Percentiles rank a stretch among this genome's conserved stretches.
Conservation (phyloP, 352 stramenopile species). For the Salisapilia sapeloensis region DNA sequence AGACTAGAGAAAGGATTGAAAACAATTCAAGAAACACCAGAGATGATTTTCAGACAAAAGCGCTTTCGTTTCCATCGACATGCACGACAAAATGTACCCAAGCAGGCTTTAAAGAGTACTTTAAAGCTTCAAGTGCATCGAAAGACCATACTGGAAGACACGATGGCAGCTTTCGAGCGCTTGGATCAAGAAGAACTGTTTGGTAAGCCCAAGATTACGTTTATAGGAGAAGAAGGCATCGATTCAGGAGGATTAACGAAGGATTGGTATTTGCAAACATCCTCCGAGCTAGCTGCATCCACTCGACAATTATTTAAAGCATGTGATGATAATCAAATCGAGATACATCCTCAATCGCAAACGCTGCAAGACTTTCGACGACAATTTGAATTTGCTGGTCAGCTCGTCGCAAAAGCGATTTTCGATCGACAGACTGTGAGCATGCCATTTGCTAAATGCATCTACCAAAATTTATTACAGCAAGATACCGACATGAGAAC, state of each 20-base stretch:
- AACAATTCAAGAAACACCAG: conserved; percentile 39
- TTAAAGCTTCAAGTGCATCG: conserved; percentile 30
- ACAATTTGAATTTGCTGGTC: conserved; percentile 50
- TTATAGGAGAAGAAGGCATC: conserved; percentile 69
- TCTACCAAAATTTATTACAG: conserved; percentile 60
- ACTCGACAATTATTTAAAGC: conserved; percentile 22
- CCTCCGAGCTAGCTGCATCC: conserved; percentile 18
- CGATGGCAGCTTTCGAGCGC: conserved; percentile 25
- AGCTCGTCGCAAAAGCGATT: conserved; percentile 71
- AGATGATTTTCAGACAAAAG: conserved; percentile 75
- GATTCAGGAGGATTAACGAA: conserved; percentile 81
- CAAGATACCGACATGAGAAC: conserved; percentile 25
- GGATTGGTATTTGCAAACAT: conserved; percentile 78
- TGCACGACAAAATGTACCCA: conserved; percentile 14
- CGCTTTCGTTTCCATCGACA: conserved; percentile 74
- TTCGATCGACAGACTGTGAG: conserved; percentile 75
- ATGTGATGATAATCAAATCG: conserved; percentile 30
- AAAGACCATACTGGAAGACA: conserved; percentile 53
- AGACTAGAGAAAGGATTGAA: conserved; percentile 18
- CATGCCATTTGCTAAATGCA: conserved; percentile 47
- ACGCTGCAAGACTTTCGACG: conserved; percentile 25
- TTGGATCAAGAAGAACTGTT: conserved; percentile 29
- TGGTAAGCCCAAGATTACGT: conserved; percentile 64
- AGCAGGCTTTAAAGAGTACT: conserved; percentile 12
- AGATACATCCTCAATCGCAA: conserved; percentile 22